Percentiles rank a stretch among this genome's conserved stretches.
Evolutionary conservation across 441 rosid genomes (phyloP).

Genomic region (Adansonia madagascariensis): DNA sequence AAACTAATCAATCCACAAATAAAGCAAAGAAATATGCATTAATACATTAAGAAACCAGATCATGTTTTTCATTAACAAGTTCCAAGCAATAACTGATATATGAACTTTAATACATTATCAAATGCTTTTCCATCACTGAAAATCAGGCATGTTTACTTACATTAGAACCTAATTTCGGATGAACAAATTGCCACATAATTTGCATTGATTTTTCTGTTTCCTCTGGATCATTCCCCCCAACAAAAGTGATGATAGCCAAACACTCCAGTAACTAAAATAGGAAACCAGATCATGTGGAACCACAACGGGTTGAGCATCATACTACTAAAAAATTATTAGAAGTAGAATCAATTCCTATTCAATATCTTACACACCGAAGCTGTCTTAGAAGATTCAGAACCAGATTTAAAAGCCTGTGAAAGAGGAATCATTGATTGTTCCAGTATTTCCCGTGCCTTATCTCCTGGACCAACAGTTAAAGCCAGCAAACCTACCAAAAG

Average conservation of each 20-base stretch:
- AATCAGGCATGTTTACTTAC: constrained; percentile 44
- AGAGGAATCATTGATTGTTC: constrained; percentile 67
- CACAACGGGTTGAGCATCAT: constrained; percentile 5
- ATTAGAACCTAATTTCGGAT: constrained; percentile 83
- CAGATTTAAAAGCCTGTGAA: constrained; percentile 72
- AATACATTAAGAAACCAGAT: not conserved
- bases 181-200: constrained; percentile 90
- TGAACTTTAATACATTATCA: not conserved
- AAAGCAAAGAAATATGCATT: not conserved
- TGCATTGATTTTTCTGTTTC: constrained; percentile 83
- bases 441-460: constrained; percentile 67
- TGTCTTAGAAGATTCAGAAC: constrained; percentile 54
- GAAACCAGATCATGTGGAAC: constrained; percentile 21
- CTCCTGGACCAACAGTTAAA: constrained; percentile 76
- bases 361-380: constrained; percentile 53
- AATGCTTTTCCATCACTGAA: constrained; percentile 12
- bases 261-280: constrained; percentile 69
- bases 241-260: constrained; percentile 79
- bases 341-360: constrained; percentile 13
- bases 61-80: not conserved
- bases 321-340: constrained; percentile 12
- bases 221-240: constrained; percentile 69
- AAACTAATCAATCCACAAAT: not conserved
- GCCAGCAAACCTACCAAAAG: constrained; percentile 73
- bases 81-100: not conserved